Evolutionary conservation across 257 asterid genomes (phyloP), one percentile per base, ranked within the genome.

Genomic region (Scutellaria barbata): DNA sequence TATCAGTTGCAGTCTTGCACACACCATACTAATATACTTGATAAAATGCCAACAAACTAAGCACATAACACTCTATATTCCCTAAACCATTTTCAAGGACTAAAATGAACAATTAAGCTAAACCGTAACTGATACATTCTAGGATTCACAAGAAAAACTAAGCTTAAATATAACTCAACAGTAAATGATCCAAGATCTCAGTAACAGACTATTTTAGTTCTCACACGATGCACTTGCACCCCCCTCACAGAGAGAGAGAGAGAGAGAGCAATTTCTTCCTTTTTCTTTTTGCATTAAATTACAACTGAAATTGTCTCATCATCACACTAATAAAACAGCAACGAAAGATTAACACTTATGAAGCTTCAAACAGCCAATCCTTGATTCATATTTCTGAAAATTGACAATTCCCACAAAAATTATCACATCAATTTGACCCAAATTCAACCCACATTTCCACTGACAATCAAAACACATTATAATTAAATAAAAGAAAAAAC

Each of bases 221-320:
- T 61, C 30, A 40, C 63, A 43, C 46, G 55, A 69, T 69, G 11
- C 54, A n/a, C n/a, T n/a, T n/a, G n/a, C n/a, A n/a, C 37, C 8
- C 25, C 9, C 7, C 40, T 11, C 12, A 57, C 67, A 43, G 18
- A 45, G 13, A 55, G 14, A 55, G 14, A 25, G 11, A 54, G 30
- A 46, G 16, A 33, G 35, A 30, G 4, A 30, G 35, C 5, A 39
- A 12, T 39, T 11, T 33, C 39, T 52, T 63, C 14, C 17, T 50
- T 54, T 69, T n/a, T n/a, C n/a, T n/a, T n/a, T 52, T 63, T 53
- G 54, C 72, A 30, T 52, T 12, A 30, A 73, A 20, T 53, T 11
- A 40, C 22, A 12, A 14, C 37, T 16, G 39, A 50, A 40, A 47
- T 16, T 25, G 14, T 5, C 67, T 40, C 39, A 58, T 58, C 68